Evolutionary conservation across 495 filamentous ascomycete species (phyloP).

Genomic region (Oidiodendron maius): DNA sequence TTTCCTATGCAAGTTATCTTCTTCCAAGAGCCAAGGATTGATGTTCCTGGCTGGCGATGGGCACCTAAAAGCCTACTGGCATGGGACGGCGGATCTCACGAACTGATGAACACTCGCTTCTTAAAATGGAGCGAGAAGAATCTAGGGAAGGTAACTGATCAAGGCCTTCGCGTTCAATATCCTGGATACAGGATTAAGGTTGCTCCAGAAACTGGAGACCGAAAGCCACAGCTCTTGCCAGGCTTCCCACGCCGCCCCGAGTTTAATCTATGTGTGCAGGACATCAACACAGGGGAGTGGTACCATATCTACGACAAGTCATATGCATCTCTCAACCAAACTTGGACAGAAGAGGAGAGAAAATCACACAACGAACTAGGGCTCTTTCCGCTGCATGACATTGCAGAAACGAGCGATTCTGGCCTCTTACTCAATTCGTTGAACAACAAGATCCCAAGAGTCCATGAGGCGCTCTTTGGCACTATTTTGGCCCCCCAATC

Average conservation of each 20-base stretch:
- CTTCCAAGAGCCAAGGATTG: constrained; percentile 15
- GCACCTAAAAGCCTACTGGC: constrained; percentile 12
- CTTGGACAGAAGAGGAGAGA: constrained; percentile 4
- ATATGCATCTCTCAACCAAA: not conserved
- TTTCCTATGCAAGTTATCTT: constrained; percentile 20
- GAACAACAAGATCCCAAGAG: not conserved
- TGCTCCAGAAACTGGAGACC: not conserved
- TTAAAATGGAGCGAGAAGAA: not conserved
- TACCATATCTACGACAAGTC: not conserved
- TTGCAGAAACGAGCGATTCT: not conserved
- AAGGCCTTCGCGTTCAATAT: constrained; percentile 10
- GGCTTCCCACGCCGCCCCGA: constrained; percentile 5
- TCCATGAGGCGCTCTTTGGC: not conserved
- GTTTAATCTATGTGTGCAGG: not conserved
- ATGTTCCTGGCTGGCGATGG: constrained; percentile 17
- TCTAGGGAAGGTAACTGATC: not conserved
- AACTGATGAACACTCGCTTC: not conserved
- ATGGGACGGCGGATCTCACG: not conserved
- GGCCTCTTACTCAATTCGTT: not conserved
- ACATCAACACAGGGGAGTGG: not conserved
- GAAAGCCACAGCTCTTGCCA: constrained; percentile 4
- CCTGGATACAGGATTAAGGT: constrained; percentile 2
- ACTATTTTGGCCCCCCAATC: not conserved
- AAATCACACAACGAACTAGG: not conserved
- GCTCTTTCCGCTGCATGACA: constrained; percentile 5